phyloP scores from a whole-genome alignment of 2,329 filamentous ascomycete genomes.

The Chaetomiaceae sp. region DNA sequence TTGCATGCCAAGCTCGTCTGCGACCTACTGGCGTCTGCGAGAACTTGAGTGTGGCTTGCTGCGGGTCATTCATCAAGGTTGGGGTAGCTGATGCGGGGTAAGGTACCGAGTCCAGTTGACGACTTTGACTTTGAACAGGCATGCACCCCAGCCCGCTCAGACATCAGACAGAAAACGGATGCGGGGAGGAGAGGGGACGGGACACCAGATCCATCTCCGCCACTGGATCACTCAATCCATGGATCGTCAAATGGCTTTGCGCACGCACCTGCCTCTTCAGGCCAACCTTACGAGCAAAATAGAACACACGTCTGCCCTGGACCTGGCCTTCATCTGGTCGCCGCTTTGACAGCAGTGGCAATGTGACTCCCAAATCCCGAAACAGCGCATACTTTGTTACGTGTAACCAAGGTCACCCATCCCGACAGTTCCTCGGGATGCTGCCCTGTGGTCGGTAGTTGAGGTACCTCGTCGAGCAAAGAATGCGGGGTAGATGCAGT shows the following conservation, averaged over 20 bases:
- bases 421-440: slow-evolving; percentile 1
- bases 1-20: no score
- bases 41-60: neutral
- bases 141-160: slow-evolving; percentile 16
- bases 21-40: no score
- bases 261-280: slow-evolving; percentile 21
- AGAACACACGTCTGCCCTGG: slow-evolving; percentile 2
- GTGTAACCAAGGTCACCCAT: neutral
- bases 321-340: neutral
- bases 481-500: slow-evolving; percentile 16
- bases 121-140: no score
- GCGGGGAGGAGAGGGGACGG: no score
- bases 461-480: no score
- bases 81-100: slow-evolving; percentile 19
- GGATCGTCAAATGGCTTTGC: slow-evolving; percentile 2
- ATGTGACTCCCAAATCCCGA: neutral
- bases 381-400: no score
- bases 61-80: slow-evolving; percentile 10
- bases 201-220: slow-evolving; percentile 13
- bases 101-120: no score
- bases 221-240: no score
- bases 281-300: slow-evolving; percentile 6
- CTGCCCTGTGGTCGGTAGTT: slow-evolving; percentile 6
- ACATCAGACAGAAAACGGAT: slow-evolving; percentile 9
- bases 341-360: neutral